These are phyloP conservation scores for Erythrophleum ivorense DNA, from an alignment of 331 rosid species.

Conservation along the genomic window DNA sequence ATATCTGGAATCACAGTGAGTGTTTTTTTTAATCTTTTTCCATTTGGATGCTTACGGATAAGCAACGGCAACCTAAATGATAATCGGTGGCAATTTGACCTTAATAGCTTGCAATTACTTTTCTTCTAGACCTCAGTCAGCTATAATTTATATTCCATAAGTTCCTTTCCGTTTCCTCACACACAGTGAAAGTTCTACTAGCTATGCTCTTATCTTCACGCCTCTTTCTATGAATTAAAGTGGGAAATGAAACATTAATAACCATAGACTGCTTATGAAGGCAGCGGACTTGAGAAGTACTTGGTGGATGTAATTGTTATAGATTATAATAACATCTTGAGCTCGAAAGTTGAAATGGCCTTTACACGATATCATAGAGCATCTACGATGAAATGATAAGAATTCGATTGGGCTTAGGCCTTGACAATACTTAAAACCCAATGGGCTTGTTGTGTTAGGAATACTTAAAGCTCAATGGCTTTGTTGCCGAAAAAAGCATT, in stretches of 20 bases:
- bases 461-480: too few relatives aligned
- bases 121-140: background rate
- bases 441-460: too few relatives aligned
- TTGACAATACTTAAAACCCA: too few relatives aligned
- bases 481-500: too few relatives aligned
- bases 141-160: background rate
- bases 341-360: background rate
- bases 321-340: background rate
- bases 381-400: too few relatives aligned
- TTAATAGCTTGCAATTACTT: background rate
- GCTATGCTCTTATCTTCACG: too few relatives aligned
- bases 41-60: background rate
- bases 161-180: slow-evolving; percentile 1
- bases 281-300: background rate
- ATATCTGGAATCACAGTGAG: slow-evolving; percentile 77
- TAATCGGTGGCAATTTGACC: background rate
- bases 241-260: background rate
- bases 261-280: background rate
- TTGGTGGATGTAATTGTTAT: background rate
- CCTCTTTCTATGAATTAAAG: background rate
- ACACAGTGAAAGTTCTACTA: background rate
- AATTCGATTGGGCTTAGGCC: too few relatives aligned
- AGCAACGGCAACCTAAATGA: too few relatives aligned
- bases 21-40: background rate
- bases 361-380: too few relatives aligned